phyloP scores from a whole-genome alignment of 1,284 basidiomycete species.

The Caloboletus firmus region DNA sequence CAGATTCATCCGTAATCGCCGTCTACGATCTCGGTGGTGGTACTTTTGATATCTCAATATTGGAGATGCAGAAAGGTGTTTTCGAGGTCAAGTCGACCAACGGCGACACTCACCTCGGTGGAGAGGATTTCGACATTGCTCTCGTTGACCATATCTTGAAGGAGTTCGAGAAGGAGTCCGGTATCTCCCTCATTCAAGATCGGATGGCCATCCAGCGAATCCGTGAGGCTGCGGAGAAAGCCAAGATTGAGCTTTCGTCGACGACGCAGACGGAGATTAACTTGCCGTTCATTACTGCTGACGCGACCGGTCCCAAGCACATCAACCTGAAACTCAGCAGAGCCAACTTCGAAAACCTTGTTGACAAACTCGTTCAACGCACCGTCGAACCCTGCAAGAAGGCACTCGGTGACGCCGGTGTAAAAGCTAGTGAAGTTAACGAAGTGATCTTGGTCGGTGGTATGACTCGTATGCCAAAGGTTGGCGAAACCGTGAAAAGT shows the following conservation, averaged over 20 bases:
- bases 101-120: conserved; percentile 98
- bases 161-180: conserved; percentile 94
- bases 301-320: conserved; percentile 93
- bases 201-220: conserved; percentile 99
- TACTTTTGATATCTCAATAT: conserved; percentile 96
- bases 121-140: conserved; percentile 95
- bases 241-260: conserved; percentile 97
- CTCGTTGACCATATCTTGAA: conserved; percentile 86
- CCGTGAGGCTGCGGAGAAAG: conserved; percentile 98
- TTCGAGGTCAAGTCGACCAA: conserved; percentile 99
- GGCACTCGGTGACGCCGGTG: conserved; percentile 87
- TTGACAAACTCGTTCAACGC: conserved; percentile 80
- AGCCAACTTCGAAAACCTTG: conserved; percentile 88
- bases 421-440: conserved; percentile 91
- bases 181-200: conserved; percentile 81
- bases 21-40: conserved; percentile 97
- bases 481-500: conserved; percentile 85
- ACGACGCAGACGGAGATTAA: conserved; percentile 95
- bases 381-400: conserved; percentile 98
- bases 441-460: conserved; percentile 98
- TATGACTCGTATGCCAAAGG: conserved; percentile 97
- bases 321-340: conserved; percentile 91
- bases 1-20: conserved; percentile 85
- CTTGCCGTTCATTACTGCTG: conserved; percentile 96
- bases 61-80: conserved; percentile 99